Conservation (phyloP, 2,329 filamentous ascomycete species). For the Fusarium pseudonygamai region DNA sequence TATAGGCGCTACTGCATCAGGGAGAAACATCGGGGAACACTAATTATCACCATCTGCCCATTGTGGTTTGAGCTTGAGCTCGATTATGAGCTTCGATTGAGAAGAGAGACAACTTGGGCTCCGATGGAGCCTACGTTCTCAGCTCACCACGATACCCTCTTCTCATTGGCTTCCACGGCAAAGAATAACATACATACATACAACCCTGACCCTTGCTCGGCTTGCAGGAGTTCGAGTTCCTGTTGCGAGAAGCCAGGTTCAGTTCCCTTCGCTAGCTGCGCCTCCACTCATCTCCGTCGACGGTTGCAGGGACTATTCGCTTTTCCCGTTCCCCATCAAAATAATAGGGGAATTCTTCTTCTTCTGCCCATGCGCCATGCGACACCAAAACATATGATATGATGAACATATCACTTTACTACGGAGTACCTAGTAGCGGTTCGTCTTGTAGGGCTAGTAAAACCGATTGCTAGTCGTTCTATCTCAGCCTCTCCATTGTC, state of each 20-base stretch:
- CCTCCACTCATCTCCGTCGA: conserved; percentile 36
- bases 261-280: conserved; percentile 11
- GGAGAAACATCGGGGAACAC: background rate
- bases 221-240: conserved; percentile 27
- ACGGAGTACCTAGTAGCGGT: background rate
- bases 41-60: background rate
- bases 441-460: background rate
- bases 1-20: conserved; percentile 12
- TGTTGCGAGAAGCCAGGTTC: background rate
- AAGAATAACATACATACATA: background rate
- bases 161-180: conserved; percentile 9
- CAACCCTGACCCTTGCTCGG: conserved; percentile 19
- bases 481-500: background rate
- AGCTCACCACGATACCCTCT: background rate
- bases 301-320: conserved; percentile 13
- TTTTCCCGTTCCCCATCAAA: background rate
- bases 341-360: conserved; percentile 13
- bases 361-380: background rate
- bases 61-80: background rate
- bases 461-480: background rate
- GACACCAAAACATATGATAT: conserved; percentile 1
- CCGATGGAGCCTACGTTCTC: background rate
- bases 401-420: background rate
- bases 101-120: background rate
- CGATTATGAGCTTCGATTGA: background rate